Evolutionary conservation across 352 stramenopile species (phyloP).

Genomic region (Phytophthora sansomeana): DNA sequence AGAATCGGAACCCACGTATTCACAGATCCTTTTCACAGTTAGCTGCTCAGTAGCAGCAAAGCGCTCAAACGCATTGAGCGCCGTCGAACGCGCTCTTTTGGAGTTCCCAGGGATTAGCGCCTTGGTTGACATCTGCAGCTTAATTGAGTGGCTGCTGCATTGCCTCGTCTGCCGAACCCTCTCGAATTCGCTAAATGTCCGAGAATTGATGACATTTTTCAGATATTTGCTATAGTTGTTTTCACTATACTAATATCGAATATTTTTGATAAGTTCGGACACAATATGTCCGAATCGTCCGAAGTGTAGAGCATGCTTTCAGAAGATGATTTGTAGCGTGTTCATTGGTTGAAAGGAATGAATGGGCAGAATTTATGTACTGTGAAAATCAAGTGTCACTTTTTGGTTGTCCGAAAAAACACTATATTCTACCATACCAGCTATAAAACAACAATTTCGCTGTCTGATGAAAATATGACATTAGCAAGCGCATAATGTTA

Average conservation of each 20-base stretch:
- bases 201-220: neutral
- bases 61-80: neutral
- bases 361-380: too few relatives aligned
- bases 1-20: neutral
- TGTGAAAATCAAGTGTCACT: too few relatives aligned
- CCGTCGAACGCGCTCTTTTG: neutral
- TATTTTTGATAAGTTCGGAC: neutral
- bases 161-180: neutral
- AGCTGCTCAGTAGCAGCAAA: neutral
- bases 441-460: too few relatives aligned
- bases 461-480: too few relatives aligned
- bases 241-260: neutral
- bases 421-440: too few relatives aligned
- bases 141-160: too few relatives aligned
- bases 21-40: neutral
- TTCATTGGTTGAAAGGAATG: too few relatives aligned
- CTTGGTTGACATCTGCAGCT: neutral
- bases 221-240: neutral
- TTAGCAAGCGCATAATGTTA: too few relatives aligned
- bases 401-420: too few relatives aligned
- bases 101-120: neutral
- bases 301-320: too few relatives aligned
- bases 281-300: too few relatives aligned
- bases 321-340: too few relatives aligned
- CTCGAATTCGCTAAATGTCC: neutral